These are phyloP conservation scores for Cyclostephanos invisitatus DNA, from an alignment of 108 stramenopile genomes.

Conservation along the genomic window DNA sequence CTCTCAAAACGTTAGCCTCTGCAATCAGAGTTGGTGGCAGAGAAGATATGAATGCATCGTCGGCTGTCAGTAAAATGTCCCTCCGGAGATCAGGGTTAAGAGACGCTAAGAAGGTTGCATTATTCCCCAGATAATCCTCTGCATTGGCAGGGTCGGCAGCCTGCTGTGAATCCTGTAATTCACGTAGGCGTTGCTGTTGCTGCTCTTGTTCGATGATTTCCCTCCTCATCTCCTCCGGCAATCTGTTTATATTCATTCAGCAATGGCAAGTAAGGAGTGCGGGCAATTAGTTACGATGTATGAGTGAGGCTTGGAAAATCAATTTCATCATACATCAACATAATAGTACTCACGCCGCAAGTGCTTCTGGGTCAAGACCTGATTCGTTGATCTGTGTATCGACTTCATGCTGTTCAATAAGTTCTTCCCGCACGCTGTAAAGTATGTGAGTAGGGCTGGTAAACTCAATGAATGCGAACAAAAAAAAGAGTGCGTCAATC, in stretches of 20 bases:
- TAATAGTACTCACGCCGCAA: conserved; percentile 59
- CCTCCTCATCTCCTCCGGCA: conserved; percentile 92
- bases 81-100: conserved; percentile 87
- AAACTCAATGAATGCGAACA: too few species aligned
- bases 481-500: too few species aligned
- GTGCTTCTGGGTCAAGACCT: conserved; percentile 91
- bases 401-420: conserved; percentile 74
- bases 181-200: conserved; percentile 69
- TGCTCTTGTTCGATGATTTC: conserved; percentile 94
- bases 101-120: conserved; percentile 83
- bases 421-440: conserved; percentile 93
- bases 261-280: too few species aligned
- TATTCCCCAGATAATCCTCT: conserved; percentile 58
- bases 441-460: too few species aligned
- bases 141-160: conserved; percentile 91
- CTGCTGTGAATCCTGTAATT: conserved; percentile 42
- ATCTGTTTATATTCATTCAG: neutral
- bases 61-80: conserved; percentile 91
- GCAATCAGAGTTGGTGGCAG: conserved; percentile 84
- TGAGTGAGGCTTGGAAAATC: too few species aligned
- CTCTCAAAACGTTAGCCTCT: conserved; percentile 89
- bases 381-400: conserved; percentile 76
- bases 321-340: too few species aligned
- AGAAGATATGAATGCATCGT: conserved; percentile 74
- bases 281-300: too few species aligned